Conservation (phyloP, 495 filamentous ascomycete genomes). For the Articulospora tetracladia region DNA sequence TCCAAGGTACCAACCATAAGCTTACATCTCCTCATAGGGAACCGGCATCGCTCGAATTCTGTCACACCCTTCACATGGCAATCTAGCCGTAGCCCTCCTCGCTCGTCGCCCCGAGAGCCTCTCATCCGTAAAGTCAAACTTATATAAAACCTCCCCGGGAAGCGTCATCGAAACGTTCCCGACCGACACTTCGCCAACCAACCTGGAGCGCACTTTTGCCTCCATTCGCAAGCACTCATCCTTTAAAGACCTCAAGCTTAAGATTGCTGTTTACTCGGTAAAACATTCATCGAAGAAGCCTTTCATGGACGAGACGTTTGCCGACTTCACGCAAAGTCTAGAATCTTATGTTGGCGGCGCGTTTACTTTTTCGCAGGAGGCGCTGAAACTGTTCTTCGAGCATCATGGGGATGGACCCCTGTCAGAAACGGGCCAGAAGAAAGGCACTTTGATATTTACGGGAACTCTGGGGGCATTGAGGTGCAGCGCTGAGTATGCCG, state of each 20-base stretch:
- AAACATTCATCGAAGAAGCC: slow-evolving; percentile 43
- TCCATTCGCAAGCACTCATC: slow-evolving; percentile 37
- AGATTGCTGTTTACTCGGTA: slow-evolving; percentile 40
- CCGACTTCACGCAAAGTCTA: slow-evolving; percentile 37
- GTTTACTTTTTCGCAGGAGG: slow-evolving; percentile 41
- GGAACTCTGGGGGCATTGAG: slow-evolving; percentile 43
- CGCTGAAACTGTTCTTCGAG: slow-evolving; percentile 37
- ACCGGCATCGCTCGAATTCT: slow-evolving; percentile 45
- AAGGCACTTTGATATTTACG: slow-evolving; percentile 46
- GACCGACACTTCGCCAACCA: slow-evolving; percentile 36
- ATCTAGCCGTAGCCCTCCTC: slow-evolving; percentile 44
- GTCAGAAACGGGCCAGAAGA: slow-evolving; percentile 34
- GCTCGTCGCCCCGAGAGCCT: slow-evolving; percentile 38
- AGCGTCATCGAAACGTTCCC: slow-evolving; percentile 41
- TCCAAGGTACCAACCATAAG: not conserved
- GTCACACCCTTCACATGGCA: slow-evolving; percentile 41
- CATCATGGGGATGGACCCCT: slow-evolving; percentile 36
- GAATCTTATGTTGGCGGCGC: slow-evolving; percentile 43
- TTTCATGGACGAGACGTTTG: slow-evolving; percentile 42
- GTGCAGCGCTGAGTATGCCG: slow-evolving; percentile 38
- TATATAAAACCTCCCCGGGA: slow-evolving; percentile 32
- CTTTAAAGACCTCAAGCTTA: slow-evolving; percentile 39
- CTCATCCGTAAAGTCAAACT: slow-evolving; percentile 27
- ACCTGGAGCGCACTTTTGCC: slow-evolving; percentile 34
- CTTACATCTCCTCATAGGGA: slow-evolving; percentile 30